Percentiles rank a stretch among this genome's conserved stretches.
Evolutionary conservation across 345 rosid genomes (phyloP).

Genomic region (Clausena lansium): DNA sequence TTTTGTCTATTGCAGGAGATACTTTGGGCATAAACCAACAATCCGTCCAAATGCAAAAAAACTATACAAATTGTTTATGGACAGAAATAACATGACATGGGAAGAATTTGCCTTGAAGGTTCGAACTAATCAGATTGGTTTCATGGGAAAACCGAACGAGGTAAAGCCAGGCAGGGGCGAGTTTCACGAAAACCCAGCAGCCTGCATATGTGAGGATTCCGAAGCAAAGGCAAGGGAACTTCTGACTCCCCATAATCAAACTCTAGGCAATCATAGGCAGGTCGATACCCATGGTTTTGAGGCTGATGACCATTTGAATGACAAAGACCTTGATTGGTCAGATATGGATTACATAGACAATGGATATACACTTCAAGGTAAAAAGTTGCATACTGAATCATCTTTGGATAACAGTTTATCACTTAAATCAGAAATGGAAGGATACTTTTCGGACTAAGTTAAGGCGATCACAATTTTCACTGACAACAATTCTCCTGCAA

Average conservation of each 20-base stretch:
- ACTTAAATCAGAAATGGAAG: slow-evolving; percentile 34
- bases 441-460: slow-evolving; percentile 42
- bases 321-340: slow-evolving; percentile 46
- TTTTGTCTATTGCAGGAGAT: slow-evolving; percentile 55
- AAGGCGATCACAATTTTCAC: neutral
- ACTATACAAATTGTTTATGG: slow-evolving; percentile 58
- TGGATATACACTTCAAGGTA: slow-evolving; percentile 15
- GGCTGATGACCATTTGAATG: slow-evolving; percentile 28
- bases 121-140: slow-evolving; percentile 58
- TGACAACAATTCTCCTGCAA: neutral
- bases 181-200: slow-evolving; percentile 83
- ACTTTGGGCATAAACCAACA: slow-evolving; percentile 89
- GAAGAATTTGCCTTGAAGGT: slow-evolving; percentile 71
- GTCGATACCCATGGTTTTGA: slow-evolving; percentile 7
- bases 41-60: slow-evolving; percentile 84
- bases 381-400: slow-evolving; percentile 8
- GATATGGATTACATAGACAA: slow-evolving; percentile 42
- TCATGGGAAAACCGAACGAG: slow-evolving; percentile 90
- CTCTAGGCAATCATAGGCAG: neutral
- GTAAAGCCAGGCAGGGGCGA: slow-evolving; percentile 72
- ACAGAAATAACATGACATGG: slow-evolving; percentile 74
- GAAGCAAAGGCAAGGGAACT: slow-evolving; percentile 31
- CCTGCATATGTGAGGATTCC: slow-evolving; percentile 68
- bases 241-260: neutral
- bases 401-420: slow-evolving; percentile 7